Conservation (phyloP, 495 filamentous ascomycete genomes). For the Penicillium argentinense region DNA sequence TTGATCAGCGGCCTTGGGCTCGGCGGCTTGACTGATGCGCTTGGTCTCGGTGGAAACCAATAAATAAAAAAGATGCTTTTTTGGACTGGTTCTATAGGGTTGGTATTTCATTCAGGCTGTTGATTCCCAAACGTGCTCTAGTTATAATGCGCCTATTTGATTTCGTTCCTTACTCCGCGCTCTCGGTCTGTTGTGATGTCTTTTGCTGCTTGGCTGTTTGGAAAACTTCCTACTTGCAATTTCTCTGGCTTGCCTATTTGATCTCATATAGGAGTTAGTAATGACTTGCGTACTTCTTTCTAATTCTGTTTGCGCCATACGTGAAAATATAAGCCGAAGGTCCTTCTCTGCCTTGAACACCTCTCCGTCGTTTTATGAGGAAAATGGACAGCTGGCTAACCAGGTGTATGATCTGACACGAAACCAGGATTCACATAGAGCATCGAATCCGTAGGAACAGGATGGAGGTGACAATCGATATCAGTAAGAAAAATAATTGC, state of each 20-base stretch:
- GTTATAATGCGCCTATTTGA: background rate
- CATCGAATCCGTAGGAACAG: too few species aligned
- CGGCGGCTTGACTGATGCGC: conserved; percentile 54
- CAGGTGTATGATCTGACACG: too few species aligned
- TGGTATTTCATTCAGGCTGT: background rate
- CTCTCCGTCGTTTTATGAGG: too few species aligned
- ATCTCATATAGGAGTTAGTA: background rate
- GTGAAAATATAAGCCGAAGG: too few species aligned
- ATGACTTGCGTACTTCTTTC: background rate
- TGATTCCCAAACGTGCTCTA: too few species aligned
- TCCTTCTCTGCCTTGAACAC: too few species aligned
- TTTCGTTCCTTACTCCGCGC: background rate
- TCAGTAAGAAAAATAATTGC: too few species aligned
- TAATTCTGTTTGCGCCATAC: too few species aligned
- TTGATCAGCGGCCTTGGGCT: conserved; percentile 74
- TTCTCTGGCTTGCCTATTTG: background rate
- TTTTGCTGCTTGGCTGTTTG: background rate
- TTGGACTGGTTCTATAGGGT: background rate
- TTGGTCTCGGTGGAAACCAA: conserved; percentile 47
- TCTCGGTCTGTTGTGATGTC: too few species aligned
- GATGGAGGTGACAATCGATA: too few species aligned
- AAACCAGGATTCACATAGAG: too few species aligned
- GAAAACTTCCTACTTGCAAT: background rate
- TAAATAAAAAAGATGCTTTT: conserved; percentile 1
- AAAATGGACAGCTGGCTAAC: too few species aligned